Evolutionary conservation across 306 rosid genomes (phyloP).

Genomic region (Hippophae tibetana): DNA sequence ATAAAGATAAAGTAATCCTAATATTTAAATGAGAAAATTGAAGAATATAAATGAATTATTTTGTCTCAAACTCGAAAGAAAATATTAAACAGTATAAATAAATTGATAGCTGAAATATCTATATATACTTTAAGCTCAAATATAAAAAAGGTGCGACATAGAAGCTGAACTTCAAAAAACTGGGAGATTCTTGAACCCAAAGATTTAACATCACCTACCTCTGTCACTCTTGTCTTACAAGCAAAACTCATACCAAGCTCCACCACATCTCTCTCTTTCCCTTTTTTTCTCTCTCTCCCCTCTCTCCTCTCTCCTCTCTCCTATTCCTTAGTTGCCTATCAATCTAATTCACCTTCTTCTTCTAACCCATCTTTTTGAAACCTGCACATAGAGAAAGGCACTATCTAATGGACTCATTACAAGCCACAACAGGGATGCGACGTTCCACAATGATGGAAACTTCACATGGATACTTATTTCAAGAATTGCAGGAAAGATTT

Average conservation of each 20-base stretch:
- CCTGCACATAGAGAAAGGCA: slow-evolving; percentile 20
- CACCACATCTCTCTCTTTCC: slow-evolving; percentile 26
- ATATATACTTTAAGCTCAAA: slow-evolving; percentile 22
- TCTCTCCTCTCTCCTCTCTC: slow-evolving; percentile 15
- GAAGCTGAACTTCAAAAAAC: slow-evolving; percentile 26
- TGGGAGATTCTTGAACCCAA: slow-evolving; percentile 66
- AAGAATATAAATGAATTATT: no score
- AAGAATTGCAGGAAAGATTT: slow-evolving; percentile 78
- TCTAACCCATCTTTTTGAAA: slow-evolving; percentile 12
- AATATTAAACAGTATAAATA: no score
- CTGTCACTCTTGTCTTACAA: slow-evolving; percentile 76
- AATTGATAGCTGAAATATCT: not conserved
- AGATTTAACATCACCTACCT: slow-evolving; percentile 64
- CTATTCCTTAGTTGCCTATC: slow-evolving; percentile 27
- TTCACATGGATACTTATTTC: slow-evolving; percentile 82
- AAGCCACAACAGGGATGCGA: slow-evolving; percentile 62
- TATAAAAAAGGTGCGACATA: slow-evolving; percentile 19
- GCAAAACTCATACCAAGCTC: slow-evolving; percentile 64
- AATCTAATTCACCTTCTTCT: slow-evolving; percentile 21
- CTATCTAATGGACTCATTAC: slow-evolving; percentile 56
- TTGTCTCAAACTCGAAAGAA: no score
- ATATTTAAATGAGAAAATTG: no score
- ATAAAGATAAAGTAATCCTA: no score
- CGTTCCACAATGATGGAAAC: slow-evolving; percentile 66
- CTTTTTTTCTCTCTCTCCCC: slow-evolving; percentile 17